Percentiles rank a stretch among this genome's conserved stretches.
Conservation (phyloP, 768 basidiomycete species). For the Leucosporidium yakuticum region DNA sequence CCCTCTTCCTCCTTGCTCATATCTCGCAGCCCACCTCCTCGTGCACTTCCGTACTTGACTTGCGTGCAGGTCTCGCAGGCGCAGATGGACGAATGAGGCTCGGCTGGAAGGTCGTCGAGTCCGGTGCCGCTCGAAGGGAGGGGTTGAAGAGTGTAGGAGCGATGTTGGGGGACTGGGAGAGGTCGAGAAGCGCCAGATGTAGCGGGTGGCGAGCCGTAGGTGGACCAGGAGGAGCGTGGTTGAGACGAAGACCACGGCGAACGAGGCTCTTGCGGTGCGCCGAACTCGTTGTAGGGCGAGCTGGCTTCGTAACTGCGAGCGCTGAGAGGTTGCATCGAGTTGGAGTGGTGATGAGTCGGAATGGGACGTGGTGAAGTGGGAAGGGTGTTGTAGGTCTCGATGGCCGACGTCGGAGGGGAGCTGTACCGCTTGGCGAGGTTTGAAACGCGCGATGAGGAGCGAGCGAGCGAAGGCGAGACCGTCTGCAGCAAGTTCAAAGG, state of each 20-base stretch:
- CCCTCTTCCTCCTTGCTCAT: not conserved
- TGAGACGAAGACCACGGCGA: not conserved
- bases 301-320: not conserved
- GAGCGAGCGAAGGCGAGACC: not conserved
- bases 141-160: not conserved
- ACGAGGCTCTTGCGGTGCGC: too few species aligned
- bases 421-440: conserved; percentile 29
- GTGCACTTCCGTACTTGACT: not conserved
- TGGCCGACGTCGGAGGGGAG: conserved; percentile 3
- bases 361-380: not conserved
- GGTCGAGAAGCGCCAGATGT: not conserved
- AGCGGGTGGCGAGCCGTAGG: not conserved
- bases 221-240: not conserved
- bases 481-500: not conserved
- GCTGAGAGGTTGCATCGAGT: not conserved
- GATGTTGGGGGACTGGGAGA: not conserved
- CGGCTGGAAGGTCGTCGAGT: not conserved
- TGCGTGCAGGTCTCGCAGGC: conserved; percentile 2
- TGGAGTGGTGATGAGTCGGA: conserved; percentile 1
- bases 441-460: conserved; percentile 22
- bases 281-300: not conserved
- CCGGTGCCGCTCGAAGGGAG: not conserved
- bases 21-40: not conserved
- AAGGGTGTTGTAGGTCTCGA: not conserved
- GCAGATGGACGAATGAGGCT: conserved; percentile 2